Evolutionary conservation across 2,329 filamentous ascomycete genomes (phyloP).

Genomic region (Boeremia lycopersici): DNA sequence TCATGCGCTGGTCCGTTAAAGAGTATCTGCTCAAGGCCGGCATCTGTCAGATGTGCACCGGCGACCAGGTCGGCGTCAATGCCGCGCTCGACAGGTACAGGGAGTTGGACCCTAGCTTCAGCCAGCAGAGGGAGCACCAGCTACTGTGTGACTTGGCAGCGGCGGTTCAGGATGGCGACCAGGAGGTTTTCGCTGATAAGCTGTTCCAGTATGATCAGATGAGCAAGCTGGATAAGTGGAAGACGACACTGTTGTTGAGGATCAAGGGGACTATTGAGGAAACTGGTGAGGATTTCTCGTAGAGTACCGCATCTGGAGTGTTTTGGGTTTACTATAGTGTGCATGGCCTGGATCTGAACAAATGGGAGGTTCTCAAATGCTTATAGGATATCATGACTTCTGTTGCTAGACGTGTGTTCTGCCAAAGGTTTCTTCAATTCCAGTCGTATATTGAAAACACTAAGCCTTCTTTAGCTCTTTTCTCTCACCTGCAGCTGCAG

Average conservation of each 20-base stretch:
- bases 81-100: constrained; percentile 82
- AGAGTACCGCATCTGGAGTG: constrained; percentile 8
- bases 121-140: constrained; percentile 78
- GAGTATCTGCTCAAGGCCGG: constrained; percentile 95
- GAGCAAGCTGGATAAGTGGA: constrained; percentile 96
- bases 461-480: constrained; percentile 8
- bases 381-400: not conserved
- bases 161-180: constrained; percentile 76
- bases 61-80: constrained; percentile 77
- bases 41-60: constrained; percentile 81
- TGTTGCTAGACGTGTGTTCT: not conserved
- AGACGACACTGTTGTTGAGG: constrained; percentile 81
- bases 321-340: not conserved
- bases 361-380: not conserved
- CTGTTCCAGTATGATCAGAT: constrained; percentile 89
- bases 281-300: constrained; percentile 72
- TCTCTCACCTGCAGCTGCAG: not conserved
- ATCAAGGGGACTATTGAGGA: constrained; percentile 85
- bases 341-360: not conserved
- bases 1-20: constrained; percentile 70
- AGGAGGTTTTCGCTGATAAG: constrained; percentile 83
- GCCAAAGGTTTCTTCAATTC: constrained; percentile 3
- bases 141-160: constrained; percentile 78
- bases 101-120: constrained; percentile 70
- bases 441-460: not conserved